These are phyloP conservation scores for Tanacetum coccineum DNA, from an alignment of 129 eudicot genomes.

Conservation along the genomic window DNA sequence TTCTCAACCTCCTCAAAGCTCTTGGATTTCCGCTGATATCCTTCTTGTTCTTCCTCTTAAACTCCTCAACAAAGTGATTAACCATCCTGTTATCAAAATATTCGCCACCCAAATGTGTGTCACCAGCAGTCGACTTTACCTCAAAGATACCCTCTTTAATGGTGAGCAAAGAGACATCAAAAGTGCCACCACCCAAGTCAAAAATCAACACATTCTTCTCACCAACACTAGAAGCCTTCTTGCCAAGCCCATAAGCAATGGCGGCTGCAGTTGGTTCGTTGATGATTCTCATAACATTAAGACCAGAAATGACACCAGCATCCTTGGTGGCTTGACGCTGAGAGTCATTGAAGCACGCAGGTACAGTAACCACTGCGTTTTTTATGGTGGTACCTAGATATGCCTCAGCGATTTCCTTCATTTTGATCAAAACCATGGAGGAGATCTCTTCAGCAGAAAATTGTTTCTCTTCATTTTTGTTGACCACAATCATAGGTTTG, in stretches of 20 bases:
- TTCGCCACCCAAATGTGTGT: neutral
- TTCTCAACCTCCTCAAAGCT: neutral
- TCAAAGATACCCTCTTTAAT: neutral
- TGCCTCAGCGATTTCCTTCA: neutral
- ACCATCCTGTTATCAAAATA: neutral
- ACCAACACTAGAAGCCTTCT: slow-evolving; percentile 1
- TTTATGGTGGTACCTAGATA: neutral
- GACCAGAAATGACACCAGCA: neutral
- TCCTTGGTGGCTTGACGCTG: neutral
- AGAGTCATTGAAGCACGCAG: neutral
- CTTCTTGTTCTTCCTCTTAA: neutral
- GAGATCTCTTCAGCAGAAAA: neutral
- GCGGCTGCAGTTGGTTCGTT: neutral
- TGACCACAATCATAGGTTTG: neutral
- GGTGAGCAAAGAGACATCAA: neutral
- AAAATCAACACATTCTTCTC: neutral
- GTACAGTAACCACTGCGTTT: neutral
- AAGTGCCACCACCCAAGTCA: neutral
- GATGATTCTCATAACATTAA: neutral
- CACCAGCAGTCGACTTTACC: neutral
- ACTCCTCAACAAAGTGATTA: neutral
- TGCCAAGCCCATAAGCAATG: neutral
- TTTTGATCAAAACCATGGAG: neutral
- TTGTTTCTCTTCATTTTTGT: neutral
- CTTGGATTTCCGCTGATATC: neutral